Percentiles rank a stretch among this genome's conserved stretches.
Evolutionary conservation across 768 basidiomycete genomes (phyloP).

Genomic region (Boletus pseudo-olivaceus): DNA sequence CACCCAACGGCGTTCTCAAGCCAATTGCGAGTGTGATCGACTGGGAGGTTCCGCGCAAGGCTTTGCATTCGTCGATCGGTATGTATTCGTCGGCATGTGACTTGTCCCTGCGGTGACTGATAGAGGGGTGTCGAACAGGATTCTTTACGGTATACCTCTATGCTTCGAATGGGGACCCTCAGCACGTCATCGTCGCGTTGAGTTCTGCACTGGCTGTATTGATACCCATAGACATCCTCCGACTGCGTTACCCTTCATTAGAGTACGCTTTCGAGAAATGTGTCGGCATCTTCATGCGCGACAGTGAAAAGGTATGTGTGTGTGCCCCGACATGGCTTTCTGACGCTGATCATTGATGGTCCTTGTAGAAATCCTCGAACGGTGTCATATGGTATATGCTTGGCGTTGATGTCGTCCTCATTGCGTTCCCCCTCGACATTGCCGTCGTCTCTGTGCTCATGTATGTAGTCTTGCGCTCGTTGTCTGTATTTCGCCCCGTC

Average conservation of each 20-base stretch:
- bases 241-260: conserved; percentile 62
- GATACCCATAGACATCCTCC: conserved; percentile 69
- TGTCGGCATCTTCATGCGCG: conserved; percentile 86
- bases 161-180: conserved; percentile 43
- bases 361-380: conserved; percentile 55
- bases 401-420: conserved; percentile 75
- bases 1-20: conserved; percentile 3
- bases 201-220: conserved; percentile 65
- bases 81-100: conserved; percentile 27
- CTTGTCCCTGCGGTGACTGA: conserved; percentile 1
- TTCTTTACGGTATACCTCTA: conserved; percentile 64
- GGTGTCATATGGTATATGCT: conserved; percentile 89
- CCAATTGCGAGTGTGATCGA: conserved; percentile 41
- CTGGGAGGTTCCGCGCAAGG: conserved; percentile 90
- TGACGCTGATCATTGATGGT: not conserved
- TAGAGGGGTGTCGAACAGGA: conserved; percentile 36
- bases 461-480: conserved; percentile 42
- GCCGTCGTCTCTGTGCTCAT: conserved; percentile 89
- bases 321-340: not conserved
- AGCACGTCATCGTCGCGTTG: conserved; percentile 57
- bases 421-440: conserved; percentile 77
- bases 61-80: conserved; percentile 88
- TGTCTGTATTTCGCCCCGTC: not conserved
- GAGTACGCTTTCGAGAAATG: conserved; percentile 65
- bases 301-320: conserved; percentile 70